A percentile compares a stretch with the other conserved stretches of the same genome.
These are phyloP conservation scores for Phytophthora cactorum DNA, from an alignment of 352 stramenopile genomes.

Conservation along the genomic window DNA sequence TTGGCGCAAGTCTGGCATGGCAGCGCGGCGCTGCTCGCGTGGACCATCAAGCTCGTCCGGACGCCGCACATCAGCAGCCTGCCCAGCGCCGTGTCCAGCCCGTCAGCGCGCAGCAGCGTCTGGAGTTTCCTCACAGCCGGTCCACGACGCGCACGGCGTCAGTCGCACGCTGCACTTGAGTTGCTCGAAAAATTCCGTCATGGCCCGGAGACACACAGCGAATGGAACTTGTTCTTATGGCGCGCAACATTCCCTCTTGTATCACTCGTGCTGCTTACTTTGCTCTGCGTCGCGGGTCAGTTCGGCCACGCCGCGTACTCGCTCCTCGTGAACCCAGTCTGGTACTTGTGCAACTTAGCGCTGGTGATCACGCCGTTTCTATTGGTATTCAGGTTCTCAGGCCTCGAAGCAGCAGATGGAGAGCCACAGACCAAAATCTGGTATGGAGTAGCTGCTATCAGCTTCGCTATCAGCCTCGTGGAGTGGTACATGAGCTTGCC, in stretches of 20 bases:
- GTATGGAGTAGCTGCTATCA: slow-evolving; percentile 55
- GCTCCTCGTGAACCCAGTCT: slow-evolving; percentile 70
- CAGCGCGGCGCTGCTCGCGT: slow-evolving; percentile 24
- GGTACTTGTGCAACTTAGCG: slow-evolving; percentile 81
- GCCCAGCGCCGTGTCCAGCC: slow-evolving; percentile 19
- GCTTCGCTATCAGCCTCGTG: slow-evolving; percentile 54
- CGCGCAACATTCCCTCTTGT: slow-evolving; percentile 83
- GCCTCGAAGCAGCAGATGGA: slow-evolving; percentile 28
- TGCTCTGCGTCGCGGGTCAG: slow-evolving; percentile 67
- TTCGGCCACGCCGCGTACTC: slow-evolving; percentile 74
- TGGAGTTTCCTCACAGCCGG: slow-evolving; percentile 29
- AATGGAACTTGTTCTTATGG: slow-evolving; percentile 86
- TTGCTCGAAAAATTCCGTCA: slow-evolving; percentile 80
- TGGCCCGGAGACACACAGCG: slow-evolving; percentile 74
- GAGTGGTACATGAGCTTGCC: slow-evolving; percentile 78
- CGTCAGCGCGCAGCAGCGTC: not conserved
- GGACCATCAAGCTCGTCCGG: slow-evolving; percentile 22
- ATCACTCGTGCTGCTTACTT: slow-evolving; percentile 76
- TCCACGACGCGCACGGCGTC: slow-evolving; percentile 25
- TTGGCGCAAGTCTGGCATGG: slow-evolving; percentile 38
- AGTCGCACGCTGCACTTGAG: slow-evolving; percentile 54
- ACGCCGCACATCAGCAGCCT: slow-evolving; percentile 21
- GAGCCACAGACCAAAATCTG: slow-evolving; percentile 49
- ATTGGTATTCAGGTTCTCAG: slow-evolving; percentile 73
- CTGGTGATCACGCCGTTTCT: slow-evolving; percentile 79